phyloP scores from a whole-genome alignment of 352 stramenopile species.

The Globisporangium emineosum region DNA sequence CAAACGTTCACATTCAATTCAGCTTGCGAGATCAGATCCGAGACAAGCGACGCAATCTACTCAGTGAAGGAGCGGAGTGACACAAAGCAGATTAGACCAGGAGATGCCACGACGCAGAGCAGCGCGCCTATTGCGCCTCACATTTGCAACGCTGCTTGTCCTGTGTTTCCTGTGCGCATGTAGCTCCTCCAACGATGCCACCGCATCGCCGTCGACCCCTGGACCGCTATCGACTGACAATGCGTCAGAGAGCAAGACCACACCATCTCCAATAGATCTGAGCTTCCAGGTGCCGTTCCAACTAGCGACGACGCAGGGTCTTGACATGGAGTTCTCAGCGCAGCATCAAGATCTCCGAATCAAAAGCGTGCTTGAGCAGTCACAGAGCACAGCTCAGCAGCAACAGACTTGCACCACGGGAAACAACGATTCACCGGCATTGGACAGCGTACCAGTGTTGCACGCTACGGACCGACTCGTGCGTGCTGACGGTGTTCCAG shows the following conservation, averaged over 20 bases:
- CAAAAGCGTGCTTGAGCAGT: conserved; percentile 8
- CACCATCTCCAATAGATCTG: neutral
- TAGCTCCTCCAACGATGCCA: neutral
- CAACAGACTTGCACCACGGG: neutral
- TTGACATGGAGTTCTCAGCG: conserved; percentile 4
- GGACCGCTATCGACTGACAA: neutral
- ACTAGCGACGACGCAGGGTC: neutral
- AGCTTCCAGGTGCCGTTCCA: conserved; percentile 15
- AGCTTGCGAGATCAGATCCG: no score
- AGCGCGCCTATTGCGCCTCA: neutral
- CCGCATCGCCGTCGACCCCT: neutral
- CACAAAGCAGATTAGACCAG: neutral
- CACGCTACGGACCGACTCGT: conserved; percentile 43
- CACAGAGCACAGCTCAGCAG: neutral
- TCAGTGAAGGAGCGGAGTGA: no score
- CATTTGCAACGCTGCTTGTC: neutral
- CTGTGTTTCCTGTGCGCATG: neutral
- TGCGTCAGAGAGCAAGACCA: neutral
- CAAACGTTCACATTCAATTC: neutral
- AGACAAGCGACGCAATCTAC: no score
- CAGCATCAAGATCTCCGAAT: conserved; percentile 4
- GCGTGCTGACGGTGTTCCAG: conserved; percentile 35
- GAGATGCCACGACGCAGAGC: neutral
- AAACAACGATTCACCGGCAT: neutral
- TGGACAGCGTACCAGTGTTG: conserved; percentile 1